These are phyloP conservation scores for Cordyceps fumosorosea DNA, from an alignment of 2,329 filamentous ascomycete genomes.

Conservation along the genomic window DNA sequence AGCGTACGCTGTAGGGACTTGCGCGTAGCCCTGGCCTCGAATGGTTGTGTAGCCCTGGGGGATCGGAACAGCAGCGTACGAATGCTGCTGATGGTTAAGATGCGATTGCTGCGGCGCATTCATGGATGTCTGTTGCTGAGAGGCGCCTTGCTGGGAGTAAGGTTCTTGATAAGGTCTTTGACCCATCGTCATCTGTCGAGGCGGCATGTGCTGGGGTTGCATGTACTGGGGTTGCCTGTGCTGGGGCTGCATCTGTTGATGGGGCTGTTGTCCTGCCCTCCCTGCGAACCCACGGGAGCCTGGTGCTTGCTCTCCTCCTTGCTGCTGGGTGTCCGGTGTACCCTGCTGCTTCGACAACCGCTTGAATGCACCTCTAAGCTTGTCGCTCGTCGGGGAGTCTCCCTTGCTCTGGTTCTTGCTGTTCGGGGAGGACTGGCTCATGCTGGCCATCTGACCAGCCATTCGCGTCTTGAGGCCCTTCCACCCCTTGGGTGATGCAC, in stretches of 20 bases:
- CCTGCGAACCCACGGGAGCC: background rate
- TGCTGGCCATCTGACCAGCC: constrained; percentile 23
- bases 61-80: constrained; percentile 7
- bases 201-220: background rate
- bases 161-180: background rate
- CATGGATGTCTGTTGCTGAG: constrained; percentile 13
- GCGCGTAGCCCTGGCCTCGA: background rate
- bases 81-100: background rate
- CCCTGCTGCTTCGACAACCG: constrained; percentile 25
- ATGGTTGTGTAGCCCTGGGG: constrained; percentile 6
- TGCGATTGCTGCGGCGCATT: constrained; percentile 5
- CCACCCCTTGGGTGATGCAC: constrained; percentile 21
- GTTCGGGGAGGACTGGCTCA: background rate
- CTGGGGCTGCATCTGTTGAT: background rate
- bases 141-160: background rate
- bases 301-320: background rate
- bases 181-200: background rate
- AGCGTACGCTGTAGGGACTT: constrained; percentile 2
- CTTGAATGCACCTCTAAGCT: constrained; percentile 27
- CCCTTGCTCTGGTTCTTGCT: constrained; percentile 2
- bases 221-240: background rate
- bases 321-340: background rate
- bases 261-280: background rate
- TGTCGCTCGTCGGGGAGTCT: constrained; percentile 18
- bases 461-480: constrained; percentile 28